A percentile compares a stretch with the other conserved stretches of the same genome.
Evolutionary conservation across 306 rosid genomes (phyloP).

Genomic region (Casuarina glauca): DNA sequence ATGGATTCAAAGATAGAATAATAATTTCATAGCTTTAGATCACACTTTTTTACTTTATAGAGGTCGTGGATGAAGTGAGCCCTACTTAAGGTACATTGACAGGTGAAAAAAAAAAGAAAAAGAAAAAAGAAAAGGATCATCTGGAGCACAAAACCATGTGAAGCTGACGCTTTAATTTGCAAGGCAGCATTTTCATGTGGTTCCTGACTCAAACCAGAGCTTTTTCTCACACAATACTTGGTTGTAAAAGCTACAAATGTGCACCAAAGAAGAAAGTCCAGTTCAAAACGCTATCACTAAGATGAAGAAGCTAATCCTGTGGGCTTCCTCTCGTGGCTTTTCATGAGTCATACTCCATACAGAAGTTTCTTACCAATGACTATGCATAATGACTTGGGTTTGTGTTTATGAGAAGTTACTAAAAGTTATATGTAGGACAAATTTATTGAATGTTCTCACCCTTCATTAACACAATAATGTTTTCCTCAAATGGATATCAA

Average conservation of each 20-base stretch:
- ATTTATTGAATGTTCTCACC: too few species aligned
- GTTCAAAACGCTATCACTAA: background rate
- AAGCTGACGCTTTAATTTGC: slow-evolving; percentile 32
- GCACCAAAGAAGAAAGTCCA: too few species aligned
- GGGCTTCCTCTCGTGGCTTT: too few species aligned
- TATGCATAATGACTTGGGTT: too few species aligned
- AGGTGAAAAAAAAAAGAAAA: slow-evolving; percentile 2
- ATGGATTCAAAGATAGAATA: slow-evolving; percentile 32
- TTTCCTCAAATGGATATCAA: too few species aligned
- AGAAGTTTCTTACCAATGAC: too few species aligned
- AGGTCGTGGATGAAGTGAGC: slow-evolving; percentile 27
- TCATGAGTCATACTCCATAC: too few species aligned
- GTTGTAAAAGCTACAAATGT: background rate
- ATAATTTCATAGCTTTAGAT: slow-evolving; percentile 13
- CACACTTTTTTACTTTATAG: slow-evolving; percentile 10
- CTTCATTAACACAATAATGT: too few species aligned
- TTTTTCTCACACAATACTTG: background rate
- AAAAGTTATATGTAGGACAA: background rate
- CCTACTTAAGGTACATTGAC: slow-evolving; percentile 40
- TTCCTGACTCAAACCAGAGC: background rate
- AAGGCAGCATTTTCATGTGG: slow-evolving; percentile 30
- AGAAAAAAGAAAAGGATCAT: slow-evolving; percentile 17
- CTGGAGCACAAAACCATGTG: slow-evolving; percentile 49
- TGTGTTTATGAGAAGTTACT: background rate
- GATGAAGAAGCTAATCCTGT: background rate